Base-by-base conservation (phyloP, 73 alveolate genomes). In the Tetrahymena thermophila region DNA sequence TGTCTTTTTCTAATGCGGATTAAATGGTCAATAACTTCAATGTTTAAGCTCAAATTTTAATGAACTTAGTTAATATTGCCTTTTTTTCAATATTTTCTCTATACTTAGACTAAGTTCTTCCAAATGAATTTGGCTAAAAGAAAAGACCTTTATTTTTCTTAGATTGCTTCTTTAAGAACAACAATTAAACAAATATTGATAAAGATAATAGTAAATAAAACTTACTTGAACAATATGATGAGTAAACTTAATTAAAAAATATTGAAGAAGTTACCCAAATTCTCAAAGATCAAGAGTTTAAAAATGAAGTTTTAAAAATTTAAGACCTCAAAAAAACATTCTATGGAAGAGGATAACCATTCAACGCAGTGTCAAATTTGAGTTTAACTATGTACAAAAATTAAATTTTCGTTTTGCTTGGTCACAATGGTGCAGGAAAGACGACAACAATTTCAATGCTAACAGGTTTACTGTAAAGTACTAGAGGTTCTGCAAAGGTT, bases 21-120 rank as follows among this genome's bases (percentile, higher is more conserved):
- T 71, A 71, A 28, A 71, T 28, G 37, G 89, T 71, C 4, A 71
- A 71, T 13, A 71, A 71, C 11, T 71, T 71, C 89, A 71, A 31
- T 71, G 89, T 71, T 71, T 7, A 71, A n/a, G 35, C 37, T 11
- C 13, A 71, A 71, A 71, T 71, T 7, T 28, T 71, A 28, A 71
- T 71, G 89, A 28, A n/a, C n/a, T 71, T 71, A 31, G 25, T 71
- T 1, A 71, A 71, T 71, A 71, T 71, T 9, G 89, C 35, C 57
- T 94, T 42, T 55, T 96, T 50, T 96, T 96, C 94, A 38, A 71
- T 94, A n/a, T 94, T 97, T 34, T 98, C 98, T 31, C 89, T 93
- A 38, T 97, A 97, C 94, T 56, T 97, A 10, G 98, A 97, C 85
- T 94, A 96, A 94, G 98, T 97, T 93, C 84, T 97, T 56, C 98